Evolutionary conservation across 352 stramenopile species (phyloP).

Genomic region (Pythium vanterpoolii): DNA sequence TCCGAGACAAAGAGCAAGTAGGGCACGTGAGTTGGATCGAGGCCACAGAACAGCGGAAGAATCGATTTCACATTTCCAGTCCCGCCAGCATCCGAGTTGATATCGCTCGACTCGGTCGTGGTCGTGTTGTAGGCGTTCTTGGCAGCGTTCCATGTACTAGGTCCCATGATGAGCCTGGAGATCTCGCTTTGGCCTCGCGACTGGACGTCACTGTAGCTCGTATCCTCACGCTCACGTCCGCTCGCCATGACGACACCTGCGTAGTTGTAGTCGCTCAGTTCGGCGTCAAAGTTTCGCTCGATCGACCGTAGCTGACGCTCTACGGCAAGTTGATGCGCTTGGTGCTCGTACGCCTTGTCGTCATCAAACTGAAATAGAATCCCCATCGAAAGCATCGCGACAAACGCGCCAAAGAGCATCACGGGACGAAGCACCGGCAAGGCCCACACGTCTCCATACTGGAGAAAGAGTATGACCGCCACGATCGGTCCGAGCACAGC

Average conservation of each 20-base stretch:
- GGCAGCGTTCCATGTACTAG: not conserved
- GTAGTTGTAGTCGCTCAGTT: conserved; percentile 36
- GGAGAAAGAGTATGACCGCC: conserved; percentile 65
- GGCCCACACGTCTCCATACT: conserved; percentile 78
- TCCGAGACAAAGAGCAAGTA: conserved; percentile 60
- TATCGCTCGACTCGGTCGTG: not conserved
- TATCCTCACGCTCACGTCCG: not conserved
- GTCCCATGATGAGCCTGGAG: conserved; percentile 10
- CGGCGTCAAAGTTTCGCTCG: conserved; percentile 54
- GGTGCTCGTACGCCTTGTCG: conserved; percentile 68
- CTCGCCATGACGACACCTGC: conserved; percentile 9
- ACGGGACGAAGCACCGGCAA: conserved; percentile 55
- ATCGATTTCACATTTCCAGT: not conserved
- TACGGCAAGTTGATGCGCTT: conserved; percentile 43
- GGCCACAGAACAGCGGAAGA: conserved; percentile 17
- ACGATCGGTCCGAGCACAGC: conserved; percentile 50
- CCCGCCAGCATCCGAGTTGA: not conserved
- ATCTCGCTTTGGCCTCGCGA: conserved; percentile 19
- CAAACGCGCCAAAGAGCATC: conserved; percentile 57
- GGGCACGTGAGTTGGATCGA: conserved; percentile 47
- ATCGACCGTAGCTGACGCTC: conserved; percentile 68
- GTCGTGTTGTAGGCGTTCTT: conserved; percentile 20
- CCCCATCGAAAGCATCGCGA: conserved; percentile 56
- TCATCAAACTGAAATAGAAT: conserved; percentile 80
- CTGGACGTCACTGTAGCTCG: conserved; percentile 10